Base-by-base conservation (phyloP, 345 rosid genomes). In the Populus davidiana region DNA sequence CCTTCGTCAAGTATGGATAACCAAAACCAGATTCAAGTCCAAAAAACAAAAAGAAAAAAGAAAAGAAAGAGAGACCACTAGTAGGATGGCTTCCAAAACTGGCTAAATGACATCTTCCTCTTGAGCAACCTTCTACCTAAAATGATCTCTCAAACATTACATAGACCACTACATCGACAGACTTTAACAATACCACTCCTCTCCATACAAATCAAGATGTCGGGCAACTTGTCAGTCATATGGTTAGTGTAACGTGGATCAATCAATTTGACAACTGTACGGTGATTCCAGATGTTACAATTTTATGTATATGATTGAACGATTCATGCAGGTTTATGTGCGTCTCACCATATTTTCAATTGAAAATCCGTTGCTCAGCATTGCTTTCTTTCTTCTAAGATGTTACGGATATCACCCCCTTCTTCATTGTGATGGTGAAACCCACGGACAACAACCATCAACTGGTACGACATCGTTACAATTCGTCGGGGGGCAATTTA, bases 241-340 rank as follows among this genome's bases (percentile, higher is more conserved):
- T 9, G 67, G 64, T 70, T 27, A 75, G 67, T 25, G 71, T 50
- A 61, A 80, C 67, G 71, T 80, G 78, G 61, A 74, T 39, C 21
- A n/a, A 75, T 62, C 75, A 80, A 61, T 64, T 75, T 36, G 84
- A 77, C 84, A 81, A 81, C 23, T 77, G 84, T 81, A 77, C 68
- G 77, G 77, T 61, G 78, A 73, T 50, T 77, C 39, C 69, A 77
- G 63, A 4, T 65, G 29, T 41, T 33, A 56, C 69, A 77, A 77
- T 33, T 44, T 38, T 6, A 73, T 31, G 66, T 35, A n/a, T 70
- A 25, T 43, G 38, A 25, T n/a, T 29, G 71, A 61, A 54, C 75
- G 44, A 31, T 9, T 68, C 77, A 67, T 61, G 36, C 9, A 39
- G 73, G 52, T 61, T 67, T 75, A 36, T 18, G 65, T 3, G 52